phyloP scores from a whole-genome alignment of 2,329 filamentous ascomycete species.

The Colletotrichum sp. region DNA sequence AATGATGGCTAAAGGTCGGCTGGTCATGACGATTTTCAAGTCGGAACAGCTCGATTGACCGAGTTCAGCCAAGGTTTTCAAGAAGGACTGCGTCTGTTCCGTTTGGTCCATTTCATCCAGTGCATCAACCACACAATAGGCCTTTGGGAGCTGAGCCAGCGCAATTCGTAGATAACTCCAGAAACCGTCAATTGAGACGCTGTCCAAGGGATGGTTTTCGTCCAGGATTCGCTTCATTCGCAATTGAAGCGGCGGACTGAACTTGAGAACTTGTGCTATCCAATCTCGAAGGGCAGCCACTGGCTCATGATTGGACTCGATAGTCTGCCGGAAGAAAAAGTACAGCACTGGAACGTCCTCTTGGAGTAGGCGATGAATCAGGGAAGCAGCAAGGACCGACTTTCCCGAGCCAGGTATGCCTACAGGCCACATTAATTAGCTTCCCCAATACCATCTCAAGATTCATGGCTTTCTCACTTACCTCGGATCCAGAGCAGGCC shows the following conservation, averaged over 20 bases:
- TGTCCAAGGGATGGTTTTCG: conserved; percentile 7
- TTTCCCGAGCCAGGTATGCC: conserved; percentile 40
- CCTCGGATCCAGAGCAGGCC: conserved; percentile 34
- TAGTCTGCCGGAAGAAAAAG: conserved; percentile 45
- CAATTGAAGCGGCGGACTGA: conserved; percentile 32
- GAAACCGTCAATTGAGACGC: conserved; percentile 26
- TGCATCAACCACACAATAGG: conserved; percentile 46
- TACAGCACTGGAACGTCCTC: conserved; percentile 32
- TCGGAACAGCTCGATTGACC: conserved; percentile 31
- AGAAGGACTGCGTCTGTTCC: conserved; percentile 32
- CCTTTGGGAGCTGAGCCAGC: conserved; percentile 24
- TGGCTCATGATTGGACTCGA: conserved; percentile 37
- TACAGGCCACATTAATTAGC: not conserved
- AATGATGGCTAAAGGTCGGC: conserved; percentile 37
- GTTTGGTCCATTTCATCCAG: conserved; percentile 52
- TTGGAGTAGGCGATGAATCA: not conserved
- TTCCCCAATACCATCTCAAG: not conserved
- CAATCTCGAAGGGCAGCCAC: conserved; percentile 36
- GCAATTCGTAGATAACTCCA: conserved; percentile 33
- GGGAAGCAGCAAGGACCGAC: not conserved
- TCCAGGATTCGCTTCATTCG: conserved; percentile 22
- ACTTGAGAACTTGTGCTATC: conserved; percentile 34
- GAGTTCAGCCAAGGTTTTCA: conserved; percentile 35
- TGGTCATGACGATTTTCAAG: conserved; percentile 49
- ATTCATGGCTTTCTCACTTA: not conserved